A percentile compares a stretch with the other conserved stretches of the same genome.
These are phyloP conservation scores for Macrophomina tecta DNA, from an alignment of 2,329 filamentous ascomycete species.

Conservation along the genomic window DNA sequence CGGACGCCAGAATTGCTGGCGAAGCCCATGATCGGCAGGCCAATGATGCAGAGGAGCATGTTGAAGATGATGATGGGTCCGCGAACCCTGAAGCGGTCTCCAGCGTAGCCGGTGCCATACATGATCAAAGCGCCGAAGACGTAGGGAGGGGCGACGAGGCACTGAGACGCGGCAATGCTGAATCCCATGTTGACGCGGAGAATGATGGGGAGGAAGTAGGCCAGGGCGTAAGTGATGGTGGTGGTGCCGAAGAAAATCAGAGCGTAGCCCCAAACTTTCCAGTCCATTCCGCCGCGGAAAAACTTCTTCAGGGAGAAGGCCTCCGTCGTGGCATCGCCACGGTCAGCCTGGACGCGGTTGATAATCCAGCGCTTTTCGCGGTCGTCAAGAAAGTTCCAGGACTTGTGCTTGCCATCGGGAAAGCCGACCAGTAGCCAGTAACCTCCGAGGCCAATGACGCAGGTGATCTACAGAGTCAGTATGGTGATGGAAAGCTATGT, in stretches of 20 bases:
- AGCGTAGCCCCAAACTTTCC: conserved; percentile 63
- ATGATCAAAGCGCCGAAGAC: conserved; percentile 45
- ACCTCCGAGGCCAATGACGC: conserved; percentile 46
- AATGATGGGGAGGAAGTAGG: conserved; percentile 81
- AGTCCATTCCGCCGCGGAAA: conserved; percentile 54
- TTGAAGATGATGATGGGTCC: conserved; percentile 72
- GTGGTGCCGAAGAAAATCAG: conserved; percentile 67
- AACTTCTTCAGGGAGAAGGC: conserved; percentile 57
- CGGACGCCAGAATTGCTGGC: conserved; percentile 61
- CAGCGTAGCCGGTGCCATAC: conserved; percentile 64
- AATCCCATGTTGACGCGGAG: conserved; percentile 69
- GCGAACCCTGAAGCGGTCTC: conserved; percentile 70
- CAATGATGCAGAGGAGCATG: conserved; percentile 69
- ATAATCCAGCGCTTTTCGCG: conserved; percentile 58
- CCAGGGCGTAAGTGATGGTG: conserved; percentile 75
- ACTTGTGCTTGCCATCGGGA: conserved; percentile 50
- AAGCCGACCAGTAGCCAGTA: conserved; percentile 55
- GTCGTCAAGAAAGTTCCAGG: conserved; percentile 52
- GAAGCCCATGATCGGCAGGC: conserved; percentile 76
- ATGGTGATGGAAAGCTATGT: background rate
- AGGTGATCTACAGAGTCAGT: conserved; percentile 40
- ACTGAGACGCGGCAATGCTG: conserved; percentile 67
- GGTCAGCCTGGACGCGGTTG: conserved; percentile 58
- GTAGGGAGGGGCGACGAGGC: conserved; percentile 64
- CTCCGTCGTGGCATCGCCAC: conserved; percentile 57